Base-by-base conservation (phyloP, 2,329 filamentous ascomycete genomes). In the Sarocladium brachiariae region DNA sequence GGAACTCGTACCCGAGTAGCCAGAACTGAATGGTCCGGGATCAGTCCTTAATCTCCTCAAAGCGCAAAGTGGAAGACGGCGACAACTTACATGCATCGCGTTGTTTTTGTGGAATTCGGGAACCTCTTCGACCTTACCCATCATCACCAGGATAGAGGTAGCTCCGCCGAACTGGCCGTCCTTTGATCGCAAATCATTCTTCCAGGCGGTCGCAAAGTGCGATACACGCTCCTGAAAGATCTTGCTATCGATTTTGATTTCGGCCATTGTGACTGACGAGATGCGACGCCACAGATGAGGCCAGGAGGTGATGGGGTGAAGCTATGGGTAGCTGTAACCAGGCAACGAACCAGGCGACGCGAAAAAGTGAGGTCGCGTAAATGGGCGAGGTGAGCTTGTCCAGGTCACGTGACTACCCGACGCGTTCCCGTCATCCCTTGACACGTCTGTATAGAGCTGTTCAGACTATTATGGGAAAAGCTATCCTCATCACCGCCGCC, bases 1-100 rank as follows among this genome's bases (percentile, higher is more conserved):
- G 93, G 64, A 99, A 99, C 68, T 99, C 93, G 75, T 99, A 99
- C 61, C 93, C 93, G 55, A 99, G 81, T 51, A 99, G 78, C 95
- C 95, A 99, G 70, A 97, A 95, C 91, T 96, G 67, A 54, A 57
- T 37, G 25, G 59, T 60, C n/a, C n/a, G n/a, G 52, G 58, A 56
- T 48, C 53, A 50, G 37, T 43, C 19, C 9, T 7, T 16, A 31
- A 46, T 49, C 16, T 49, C 21, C 43, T 21, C 11, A 35, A 48
- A 16, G 30, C 37, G n/a, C 48, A 39, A 52, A 41, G 33, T 31
- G 23, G 19, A 11, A 37, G 30, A 13, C 13, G 19, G 10, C 18
- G 50, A 38, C 50, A 39, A 63, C 86, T 65, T 77, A 95, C 90
- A 74, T 97, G 93, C 70, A 96, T 86, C 19, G 93, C 90, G 68